A percentile compares a stretch with the other conserved stretches of the same genome.
phyloP scores from a whole-genome alignment of 2,329 filamentous ascomycete genomes.

The Venturia oleaginea region DNA sequence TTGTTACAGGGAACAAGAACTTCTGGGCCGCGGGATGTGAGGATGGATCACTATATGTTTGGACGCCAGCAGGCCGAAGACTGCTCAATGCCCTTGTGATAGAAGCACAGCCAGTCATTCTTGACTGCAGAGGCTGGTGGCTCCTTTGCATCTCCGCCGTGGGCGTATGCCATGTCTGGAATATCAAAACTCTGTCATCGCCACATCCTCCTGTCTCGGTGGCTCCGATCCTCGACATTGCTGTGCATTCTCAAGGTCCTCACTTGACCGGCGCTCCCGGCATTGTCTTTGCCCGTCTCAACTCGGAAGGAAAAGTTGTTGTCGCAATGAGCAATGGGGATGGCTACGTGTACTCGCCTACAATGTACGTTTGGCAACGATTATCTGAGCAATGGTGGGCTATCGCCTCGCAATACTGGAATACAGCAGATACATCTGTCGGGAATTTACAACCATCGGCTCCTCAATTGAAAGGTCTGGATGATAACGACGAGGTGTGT shows the following conservation, averaged over 20 bases:
- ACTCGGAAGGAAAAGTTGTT: conserved; percentile 75
- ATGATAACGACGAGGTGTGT: conserved; percentile 38
- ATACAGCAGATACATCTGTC: conserved; percentile 86
- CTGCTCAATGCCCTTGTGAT: conserved; percentile 76
- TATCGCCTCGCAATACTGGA: conserved; percentile 97
- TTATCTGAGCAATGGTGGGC: conserved; percentile 98
- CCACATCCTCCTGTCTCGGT: conserved; percentile 86
- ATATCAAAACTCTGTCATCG: conserved; percentile 70
- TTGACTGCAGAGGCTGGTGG: conserved; percentile 86
- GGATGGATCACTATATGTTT: conserved; percentile 80
- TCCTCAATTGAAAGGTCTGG: conserved; percentile 34
- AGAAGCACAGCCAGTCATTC: conserved; percentile 86
- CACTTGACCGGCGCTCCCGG: conserved; percentile 74
- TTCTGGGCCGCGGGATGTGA: conserved; percentile 94
- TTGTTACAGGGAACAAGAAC: conserved; percentile 79
- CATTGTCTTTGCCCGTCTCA: conserved; percentile 83
- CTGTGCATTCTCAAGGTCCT: conserved; percentile 66
- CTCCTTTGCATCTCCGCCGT: conserved; percentile 81
- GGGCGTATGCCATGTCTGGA: conserved; percentile 89
- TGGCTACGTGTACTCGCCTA: conserved; percentile 78
- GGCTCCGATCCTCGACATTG: conserved; percentile 79
- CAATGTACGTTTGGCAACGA: conserved; percentile 86
- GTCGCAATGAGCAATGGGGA: conserved; percentile 93
- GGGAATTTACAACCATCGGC: conserved; percentile 63
- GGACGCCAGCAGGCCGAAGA: conserved; percentile 84